These are phyloP conservation scores for Plasmopara muralis DNA, from an alignment of 352 stramenopile species.

Conservation along the genomic window DNA sequence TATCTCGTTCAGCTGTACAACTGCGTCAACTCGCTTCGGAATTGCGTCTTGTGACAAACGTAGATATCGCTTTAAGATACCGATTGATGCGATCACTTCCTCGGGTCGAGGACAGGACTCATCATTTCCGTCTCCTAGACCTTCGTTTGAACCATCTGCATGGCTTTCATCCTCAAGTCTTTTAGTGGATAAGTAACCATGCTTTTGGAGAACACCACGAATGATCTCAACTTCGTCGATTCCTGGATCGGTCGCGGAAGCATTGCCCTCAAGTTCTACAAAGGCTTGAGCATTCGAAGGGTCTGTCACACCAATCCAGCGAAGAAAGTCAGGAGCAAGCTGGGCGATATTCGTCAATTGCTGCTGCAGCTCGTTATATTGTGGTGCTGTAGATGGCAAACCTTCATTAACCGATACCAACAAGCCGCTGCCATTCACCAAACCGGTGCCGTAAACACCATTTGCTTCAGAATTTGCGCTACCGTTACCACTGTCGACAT, in stretches of 20 bases:
- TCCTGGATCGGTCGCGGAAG: conserved; percentile 65
- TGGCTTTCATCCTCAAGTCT: conserved; percentile 52
- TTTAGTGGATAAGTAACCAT: conserved; percentile 64
- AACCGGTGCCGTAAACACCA: conserved; percentile 8
- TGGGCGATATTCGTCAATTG: conserved; percentile 53
- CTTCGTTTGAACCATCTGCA: conserved; percentile 39
- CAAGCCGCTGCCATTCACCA: conserved; percentile 6
- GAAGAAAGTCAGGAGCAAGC: conserved; percentile 61
- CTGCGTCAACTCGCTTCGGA: conserved; percentile 42
- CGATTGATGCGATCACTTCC: conserved; percentile 51
- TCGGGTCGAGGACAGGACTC: conserved; percentile 45
- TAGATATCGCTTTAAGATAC: conserved; percentile 69
- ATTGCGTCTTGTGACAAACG: conserved; percentile 50
- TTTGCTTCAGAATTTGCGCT: conserved; percentile 8
- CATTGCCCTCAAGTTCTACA: conserved; percentile 69
- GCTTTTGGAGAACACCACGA: conserved; percentile 72
- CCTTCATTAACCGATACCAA: conserved; percentile 12
- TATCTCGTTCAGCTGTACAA: conserved; percentile 71
- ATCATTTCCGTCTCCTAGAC: conserved; percentile 41
- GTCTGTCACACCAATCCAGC: conserved; percentile 59
- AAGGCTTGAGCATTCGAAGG: conserved; percentile 51
- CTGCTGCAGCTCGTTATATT: conserved; percentile 57
- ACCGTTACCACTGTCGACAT: conserved; percentile 14
- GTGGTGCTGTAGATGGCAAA: conserved; percentile 24
- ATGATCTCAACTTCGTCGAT: conserved; percentile 84